A percentile compares a stretch with the other conserved stretches of the same genome.
These are phyloP conservation scores for Epichloe elymi DNA, from an alignment of 2,329 filamentous ascomycete genomes.

Conservation along the genomic window DNA sequence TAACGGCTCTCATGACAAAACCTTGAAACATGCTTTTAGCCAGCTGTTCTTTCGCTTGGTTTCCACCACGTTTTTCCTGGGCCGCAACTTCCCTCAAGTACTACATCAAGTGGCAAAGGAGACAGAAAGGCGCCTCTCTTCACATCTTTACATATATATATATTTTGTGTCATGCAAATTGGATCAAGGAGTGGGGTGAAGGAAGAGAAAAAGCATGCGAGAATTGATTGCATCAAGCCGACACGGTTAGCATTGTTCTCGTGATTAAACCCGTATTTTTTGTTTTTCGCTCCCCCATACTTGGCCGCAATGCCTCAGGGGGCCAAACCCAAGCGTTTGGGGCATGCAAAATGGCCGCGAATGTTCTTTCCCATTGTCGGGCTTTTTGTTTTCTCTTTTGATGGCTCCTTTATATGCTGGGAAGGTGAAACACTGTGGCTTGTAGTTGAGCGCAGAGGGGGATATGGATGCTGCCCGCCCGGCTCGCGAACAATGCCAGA, in stretches of 20 bases:
- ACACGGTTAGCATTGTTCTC: slow-evolving; percentile 3
- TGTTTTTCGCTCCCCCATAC: neutral
- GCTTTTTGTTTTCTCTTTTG: neutral
- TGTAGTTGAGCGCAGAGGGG: neutral
- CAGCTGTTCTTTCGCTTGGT: neutral
- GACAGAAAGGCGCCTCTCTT: neutral
- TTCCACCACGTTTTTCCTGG: neutral
- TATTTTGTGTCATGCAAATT: slow-evolving; percentile 6
- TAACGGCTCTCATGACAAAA: slow-evolving; percentile 5
- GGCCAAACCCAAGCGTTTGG: neutral
- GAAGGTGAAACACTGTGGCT: neutral
- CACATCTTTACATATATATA: neutral
- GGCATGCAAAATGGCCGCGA: neutral
- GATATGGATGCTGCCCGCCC: neutral
- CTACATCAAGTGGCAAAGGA: neutral
- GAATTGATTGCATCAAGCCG: slow-evolving; percentile 2
- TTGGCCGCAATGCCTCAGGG: neutral
- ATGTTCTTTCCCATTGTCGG: neutral
- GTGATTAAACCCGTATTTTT: neutral
- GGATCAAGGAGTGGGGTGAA: slow-evolving; percentile 3
- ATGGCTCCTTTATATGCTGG: neutral
- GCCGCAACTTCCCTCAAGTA: neutral
- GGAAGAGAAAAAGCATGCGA: slow-evolving; percentile 1
- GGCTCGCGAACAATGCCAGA: neutral
- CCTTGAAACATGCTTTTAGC: neutral